These are phyloP conservation scores for Ogataea chonburiensis DNA, from an alignment of 805 yeast genomes.

Conservation along the genomic window DNA sequence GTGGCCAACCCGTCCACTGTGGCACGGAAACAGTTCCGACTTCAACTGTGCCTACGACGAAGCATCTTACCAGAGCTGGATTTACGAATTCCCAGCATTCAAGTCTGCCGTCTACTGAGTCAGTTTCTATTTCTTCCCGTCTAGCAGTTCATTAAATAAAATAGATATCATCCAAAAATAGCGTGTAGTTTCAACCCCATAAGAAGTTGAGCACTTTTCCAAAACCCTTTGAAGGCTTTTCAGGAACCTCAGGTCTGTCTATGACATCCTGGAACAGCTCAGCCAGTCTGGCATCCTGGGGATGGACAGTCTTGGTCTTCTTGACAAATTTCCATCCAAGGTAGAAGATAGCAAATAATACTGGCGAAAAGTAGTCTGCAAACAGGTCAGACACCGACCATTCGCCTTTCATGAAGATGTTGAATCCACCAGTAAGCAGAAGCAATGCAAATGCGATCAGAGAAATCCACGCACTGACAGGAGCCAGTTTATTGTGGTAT, in stretches of 20 bases:
- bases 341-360: slow-evolving; percentile 32
- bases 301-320: slow-evolving; percentile 33
- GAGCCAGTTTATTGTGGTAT: slow-evolving; percentile 30
- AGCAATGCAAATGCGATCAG: slow-evolving; percentile 28
- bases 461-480: slow-evolving; percentile 35
- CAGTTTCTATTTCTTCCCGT: not conserved
- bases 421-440: slow-evolving; percentile 38
- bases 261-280: slow-evolving; percentile 33
- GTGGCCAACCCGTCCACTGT: slow-evolving; percentile 11
- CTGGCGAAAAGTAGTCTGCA: slow-evolving; percentile 23
- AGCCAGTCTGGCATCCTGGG: slow-evolving; percentile 42
- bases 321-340: slow-evolving; percentile 36
- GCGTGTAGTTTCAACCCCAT: no score
- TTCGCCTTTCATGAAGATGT: slow-evolving; percentile 35
- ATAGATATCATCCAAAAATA: no score
- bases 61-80: slow-evolving; percentile 22
- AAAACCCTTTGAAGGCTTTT: no score
- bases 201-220: no score
- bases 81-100: slow-evolving; percentile 3
- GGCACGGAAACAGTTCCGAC: not conserved
- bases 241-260: slow-evolving; percentile 35
- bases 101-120: slow-evolving; percentile 2
- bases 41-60: slow-evolving; percentile 9
- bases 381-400: slow-evolving; percentile 29
- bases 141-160: no score